Base-by-base conservation (phyloP, 2,329 filamentous ascomycete genomes). In the Torrubiella hemipterigena region DNA sequence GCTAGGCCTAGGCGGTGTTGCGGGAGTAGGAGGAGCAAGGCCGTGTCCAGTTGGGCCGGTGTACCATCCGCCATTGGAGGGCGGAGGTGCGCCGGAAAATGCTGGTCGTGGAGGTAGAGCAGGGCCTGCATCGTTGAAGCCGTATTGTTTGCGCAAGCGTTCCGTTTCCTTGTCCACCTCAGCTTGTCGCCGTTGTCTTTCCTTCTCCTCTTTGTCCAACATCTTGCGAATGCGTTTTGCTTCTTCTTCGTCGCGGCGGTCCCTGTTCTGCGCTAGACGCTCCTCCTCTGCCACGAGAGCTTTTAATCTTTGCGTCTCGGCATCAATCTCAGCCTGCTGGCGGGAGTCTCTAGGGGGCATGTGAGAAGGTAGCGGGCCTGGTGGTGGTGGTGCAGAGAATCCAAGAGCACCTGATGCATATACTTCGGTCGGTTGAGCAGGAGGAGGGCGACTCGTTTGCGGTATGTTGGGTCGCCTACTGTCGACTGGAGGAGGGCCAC, bases 141-240 rank as follows among this genome's bases (percentile, higher is more conserved):
- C 81, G 44, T 83, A 87, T 43, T 78, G 54, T 42, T 63, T 71
- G 15, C 73, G 63, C 21, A 98, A 61, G 2, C 86, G 69, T 50
- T 91, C 84, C 1, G 91, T 96, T 58, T 98, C 89, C 38, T 68
- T 69, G 14, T 87, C 77, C 2, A 87, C 59, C 42, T 72, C 70
- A 8, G 65, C 69, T 19, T 77, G 61, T 19, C 55, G 56, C 17
- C 56, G 66, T 6, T 39, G 45, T 1, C 61, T 65, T 42, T 81
- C 76, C 34, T 65, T 67, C 17, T 79, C 73, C 47, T 86, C 80
- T 26, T 67, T 61, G 29, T 78, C 69, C 5, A 81, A 63, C 66
- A 81, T 77, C 44, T 66, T 68, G 45, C 75, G 69, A 32, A 81
- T 71, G 24, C 73, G 46, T 15, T 51, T 61, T 34, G 65, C 60